These are phyloP conservation scores for Gossypium schwendimanii DNA, from an alignment of 441 rosid species.

Conservation along the genomic window DNA sequence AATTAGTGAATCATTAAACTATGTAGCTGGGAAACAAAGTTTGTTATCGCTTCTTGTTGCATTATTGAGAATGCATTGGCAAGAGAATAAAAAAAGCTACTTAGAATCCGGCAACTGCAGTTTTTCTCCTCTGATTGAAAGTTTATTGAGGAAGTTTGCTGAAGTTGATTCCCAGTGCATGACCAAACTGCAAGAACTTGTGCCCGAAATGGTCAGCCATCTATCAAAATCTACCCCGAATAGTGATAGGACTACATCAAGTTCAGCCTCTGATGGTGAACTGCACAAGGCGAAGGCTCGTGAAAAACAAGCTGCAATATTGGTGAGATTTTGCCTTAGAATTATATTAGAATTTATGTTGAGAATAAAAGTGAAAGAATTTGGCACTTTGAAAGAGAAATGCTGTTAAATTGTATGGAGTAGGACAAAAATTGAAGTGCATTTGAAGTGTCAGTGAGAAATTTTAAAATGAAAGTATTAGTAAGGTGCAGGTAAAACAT, in stretches of 20 bases:
- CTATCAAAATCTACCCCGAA: constrained; percentile 23
- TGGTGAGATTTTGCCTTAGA: constrained; percentile 49
- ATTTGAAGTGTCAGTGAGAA: neutral
- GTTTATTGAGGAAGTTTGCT: constrained; percentile 66
- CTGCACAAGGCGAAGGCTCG: constrained; percentile 86
- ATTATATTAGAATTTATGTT: neutral
- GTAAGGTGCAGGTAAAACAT: neutral
- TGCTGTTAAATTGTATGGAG: neutral
- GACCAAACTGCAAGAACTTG: constrained; percentile 60
- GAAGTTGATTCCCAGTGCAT: constrained; percentile 64
- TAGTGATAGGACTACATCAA: constrained; percentile 27
- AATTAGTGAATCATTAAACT: constrained; percentile 36
- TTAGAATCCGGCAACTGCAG: constrained; percentile 59
- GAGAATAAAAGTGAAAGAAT: neutral
- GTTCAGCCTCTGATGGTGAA: constrained; percentile 53
- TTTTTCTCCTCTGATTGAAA: constrained; percentile 67
- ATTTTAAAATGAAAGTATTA: neutral
- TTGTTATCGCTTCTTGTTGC: constrained; percentile 85
- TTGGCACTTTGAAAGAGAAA: neutral
- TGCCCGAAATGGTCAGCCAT: constrained; percentile 69
- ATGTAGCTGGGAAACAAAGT: constrained; percentile 53
- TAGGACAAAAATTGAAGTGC: neutral
- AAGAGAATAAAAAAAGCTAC: constrained; percentile 39
- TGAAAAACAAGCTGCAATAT: constrained; percentile 83
- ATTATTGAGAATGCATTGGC: constrained; percentile 60